A percentile compares a stretch with the other conserved stretches of the same genome.
These are phyloP conservation scores for Leccinum olivaceopallidum DNA, from an alignment of 768 basidiomycete genomes.

Conservation along the genomic window DNA sequence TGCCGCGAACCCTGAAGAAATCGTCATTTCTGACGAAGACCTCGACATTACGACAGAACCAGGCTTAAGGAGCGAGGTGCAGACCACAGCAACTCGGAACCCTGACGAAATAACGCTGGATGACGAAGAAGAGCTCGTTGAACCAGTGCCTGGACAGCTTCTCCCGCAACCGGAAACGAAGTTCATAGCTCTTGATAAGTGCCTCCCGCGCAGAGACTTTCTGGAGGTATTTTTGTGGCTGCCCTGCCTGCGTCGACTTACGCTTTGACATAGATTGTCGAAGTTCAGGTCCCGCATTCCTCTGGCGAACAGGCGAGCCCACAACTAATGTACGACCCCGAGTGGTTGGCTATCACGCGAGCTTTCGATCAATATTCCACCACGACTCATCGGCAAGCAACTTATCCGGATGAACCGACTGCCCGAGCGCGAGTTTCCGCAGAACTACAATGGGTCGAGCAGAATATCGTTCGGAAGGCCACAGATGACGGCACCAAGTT, in stretches of 20 bases:
- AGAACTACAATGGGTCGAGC: constrained; percentile 67
- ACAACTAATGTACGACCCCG: constrained; percentile 70
- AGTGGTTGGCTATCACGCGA: constrained; percentile 93
- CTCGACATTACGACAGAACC: constrained; percentile 8
- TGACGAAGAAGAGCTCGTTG: constrained; percentile 47
- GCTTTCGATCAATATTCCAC: constrained; percentile 84
- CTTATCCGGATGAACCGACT: constrained; percentile 60
- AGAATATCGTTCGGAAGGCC: constrained; percentile 44
- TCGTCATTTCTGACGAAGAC: constrained; percentile 39
- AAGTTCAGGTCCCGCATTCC: constrained; percentile 43
- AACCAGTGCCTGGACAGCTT: constrained; percentile 33
- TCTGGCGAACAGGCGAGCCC: constrained; percentile 26
- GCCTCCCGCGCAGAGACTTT: constrained; percentile 71
- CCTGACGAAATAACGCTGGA: constrained; percentile 54
- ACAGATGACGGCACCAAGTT: background rate
- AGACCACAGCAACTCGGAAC: constrained; percentile 34
- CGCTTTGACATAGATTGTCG: constrained; percentile 57
- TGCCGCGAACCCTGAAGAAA: constrained; percentile 40
- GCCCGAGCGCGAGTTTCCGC: constrained; percentile 52
- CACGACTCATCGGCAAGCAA: constrained; percentile 43
- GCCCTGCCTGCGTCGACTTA: constrained; percentile 2
- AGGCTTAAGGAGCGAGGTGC: constrained; percentile 36
- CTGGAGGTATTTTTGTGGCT: constrained; percentile 59
- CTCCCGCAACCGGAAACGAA: constrained; percentile 47
- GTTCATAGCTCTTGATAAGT: constrained; percentile 93